These are phyloP conservation scores for Ascoidea tarda DNA, from an alignment of 805 yeast genomes.

Conservation along the genomic window DNA sequence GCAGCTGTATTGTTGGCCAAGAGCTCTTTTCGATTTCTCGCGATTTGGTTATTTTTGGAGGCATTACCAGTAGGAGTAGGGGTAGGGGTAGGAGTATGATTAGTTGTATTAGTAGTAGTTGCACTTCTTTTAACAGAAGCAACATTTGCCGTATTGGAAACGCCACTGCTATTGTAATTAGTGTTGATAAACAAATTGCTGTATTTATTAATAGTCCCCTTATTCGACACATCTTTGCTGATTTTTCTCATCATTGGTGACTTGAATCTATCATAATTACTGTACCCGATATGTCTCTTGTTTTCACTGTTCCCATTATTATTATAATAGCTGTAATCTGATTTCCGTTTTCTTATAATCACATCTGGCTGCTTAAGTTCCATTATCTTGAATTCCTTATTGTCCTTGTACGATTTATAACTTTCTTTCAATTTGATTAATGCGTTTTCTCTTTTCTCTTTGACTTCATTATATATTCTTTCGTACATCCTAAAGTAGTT, in stretches of 20 bases:
- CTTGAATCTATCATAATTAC: not conserved
- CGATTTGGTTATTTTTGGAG: no score
- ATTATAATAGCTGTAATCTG: not conserved
- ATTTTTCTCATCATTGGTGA: not conserved
- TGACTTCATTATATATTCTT: no score
- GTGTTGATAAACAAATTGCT: no score
- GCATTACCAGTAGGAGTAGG: no score
- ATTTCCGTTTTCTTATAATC: not conserved
- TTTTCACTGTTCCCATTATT: no score
- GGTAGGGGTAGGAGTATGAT: no score
- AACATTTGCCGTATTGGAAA: no score
- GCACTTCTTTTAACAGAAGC: no score
- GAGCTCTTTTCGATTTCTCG: no score
- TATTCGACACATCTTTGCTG: no score
- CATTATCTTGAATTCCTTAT: not conserved
- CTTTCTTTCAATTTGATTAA: not conserved
- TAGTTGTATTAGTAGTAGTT: no score
- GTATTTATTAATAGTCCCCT: not conserved
- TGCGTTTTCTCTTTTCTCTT: not conserved
- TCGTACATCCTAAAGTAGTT: not conserved
- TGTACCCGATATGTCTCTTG: not conserved
- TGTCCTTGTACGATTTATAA: not conserved
- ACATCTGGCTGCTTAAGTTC: not conserved
- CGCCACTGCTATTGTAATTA: no score
- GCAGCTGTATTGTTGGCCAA: not conserved